Conservation (phyloP, 768 basidiomycete genomes). For the Cyathus striatus region DNA sequence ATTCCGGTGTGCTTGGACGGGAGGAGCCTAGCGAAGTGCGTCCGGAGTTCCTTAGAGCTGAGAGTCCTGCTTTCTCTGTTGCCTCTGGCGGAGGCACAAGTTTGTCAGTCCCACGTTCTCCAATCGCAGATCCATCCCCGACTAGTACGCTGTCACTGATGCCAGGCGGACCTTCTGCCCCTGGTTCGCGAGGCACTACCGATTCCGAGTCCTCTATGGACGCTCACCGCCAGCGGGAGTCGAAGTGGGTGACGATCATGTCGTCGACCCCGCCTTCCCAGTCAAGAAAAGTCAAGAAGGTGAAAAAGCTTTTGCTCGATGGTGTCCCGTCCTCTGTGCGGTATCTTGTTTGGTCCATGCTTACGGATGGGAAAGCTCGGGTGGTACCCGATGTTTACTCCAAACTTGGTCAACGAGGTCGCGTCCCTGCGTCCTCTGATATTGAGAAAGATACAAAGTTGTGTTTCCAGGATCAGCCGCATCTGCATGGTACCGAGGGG, state of each 20-base stretch:
- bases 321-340: slow-evolving; percentile 80
- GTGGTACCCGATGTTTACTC: slow-evolving; percentile 65
- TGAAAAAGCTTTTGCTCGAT: slow-evolving; percentile 68
- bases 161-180: slow-evolving; percentile 1
- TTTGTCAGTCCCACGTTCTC: slow-evolving; percentile 17
- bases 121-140: slow-evolving; percentile 15
- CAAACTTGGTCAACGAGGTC: slow-evolving; percentile 52
- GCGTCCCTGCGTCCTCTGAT: slow-evolving; percentile 39
- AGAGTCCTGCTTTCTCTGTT: slow-evolving; percentile 40
- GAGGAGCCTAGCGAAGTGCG: slow-evolving; percentile 30
- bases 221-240: slow-evolving; percentile 72
- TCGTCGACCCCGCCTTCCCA: slow-evolving; percentile 51
- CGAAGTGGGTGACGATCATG: slow-evolving; percentile 69
- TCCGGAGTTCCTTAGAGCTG: slow-evolving; percentile 24
- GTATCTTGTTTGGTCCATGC: slow-evolving; percentile 78
- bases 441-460: slow-evolving; percentile 56
- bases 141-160: slow-evolving; percentile 2
- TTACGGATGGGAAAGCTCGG: slow-evolving; percentile 73
- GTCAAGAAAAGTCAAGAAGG: slow-evolving; percentile 75
- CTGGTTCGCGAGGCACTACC: slow-evolving; percentile 8
- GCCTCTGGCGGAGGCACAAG: slow-evolving; percentile 17
- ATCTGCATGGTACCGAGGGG: slow-evolving; percentile 51
- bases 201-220: slow-evolving; percentile 40
- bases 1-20: slow-evolving; percentile 37
- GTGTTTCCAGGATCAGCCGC: slow-evolving; percentile 54